Evolutionary conservation across 78 protist species (phyloP).

Genomic region (Creolimax fragrantissima): DNA sequence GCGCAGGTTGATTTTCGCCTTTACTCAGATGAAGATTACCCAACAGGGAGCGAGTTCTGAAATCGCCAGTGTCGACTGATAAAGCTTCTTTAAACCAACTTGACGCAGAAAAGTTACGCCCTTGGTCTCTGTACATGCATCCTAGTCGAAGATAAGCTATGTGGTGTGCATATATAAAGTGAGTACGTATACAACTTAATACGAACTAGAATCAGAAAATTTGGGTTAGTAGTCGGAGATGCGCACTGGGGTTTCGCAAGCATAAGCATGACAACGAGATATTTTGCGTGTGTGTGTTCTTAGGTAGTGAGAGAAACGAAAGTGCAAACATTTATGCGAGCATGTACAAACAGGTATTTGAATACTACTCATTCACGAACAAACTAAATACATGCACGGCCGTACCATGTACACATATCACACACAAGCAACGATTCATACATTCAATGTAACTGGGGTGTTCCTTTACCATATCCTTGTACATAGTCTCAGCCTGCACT

Average conservation of each 20-base stretch:
- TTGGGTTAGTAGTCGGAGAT: no score
- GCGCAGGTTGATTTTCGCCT: background rate
- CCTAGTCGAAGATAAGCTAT: background rate
- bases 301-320: no score
- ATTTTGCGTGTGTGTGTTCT: no score
- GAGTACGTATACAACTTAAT: background rate
- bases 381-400: no score
- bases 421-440: background rate
- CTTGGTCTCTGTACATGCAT: background rate
- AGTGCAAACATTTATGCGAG: no score
- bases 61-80: background rate
- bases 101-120: background rate
- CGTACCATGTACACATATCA: background rate
- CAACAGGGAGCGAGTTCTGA: background rate
- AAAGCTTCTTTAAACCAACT: background rate
- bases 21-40: background rate
- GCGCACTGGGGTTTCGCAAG: no score
- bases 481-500: background rate
- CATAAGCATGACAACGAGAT: no score
- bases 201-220: no score
- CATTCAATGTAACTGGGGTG: background rate
- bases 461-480: background rate
- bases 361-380: no score
- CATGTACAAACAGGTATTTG: no score
- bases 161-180: background rate